Base-by-base conservation (phyloP, 2,329 filamentous ascomycete species). In the Periconia sp. region DNA sequence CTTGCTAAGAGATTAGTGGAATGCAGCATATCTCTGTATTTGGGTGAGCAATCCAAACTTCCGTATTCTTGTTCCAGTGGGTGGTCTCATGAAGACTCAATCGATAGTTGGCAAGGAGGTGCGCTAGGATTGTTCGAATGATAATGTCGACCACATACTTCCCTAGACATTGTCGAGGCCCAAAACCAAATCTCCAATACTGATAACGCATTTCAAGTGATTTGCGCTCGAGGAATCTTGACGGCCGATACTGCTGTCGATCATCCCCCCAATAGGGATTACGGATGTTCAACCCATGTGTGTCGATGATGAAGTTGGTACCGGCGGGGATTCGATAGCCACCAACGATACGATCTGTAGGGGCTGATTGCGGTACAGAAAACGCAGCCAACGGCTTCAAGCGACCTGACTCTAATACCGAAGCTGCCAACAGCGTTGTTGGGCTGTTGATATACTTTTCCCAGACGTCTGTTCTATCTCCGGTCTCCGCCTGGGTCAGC, bases 131-230 rank as follows among this genome's bases (percentile, higher is more conserved):
- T 10, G 22, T 16, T 13, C 31, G 22, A 10, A 54, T 46, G 24
- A 52, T 47, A 6, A 54, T 18, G 34, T 76, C 73, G 3, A 66
- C 70, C 1, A 73, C 50, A 45, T 70, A 66, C 47, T 70, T 72
- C 0, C 74, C 74, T 53, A 78, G 46, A 42, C 75, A 78, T 41
- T 71, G 64, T 19, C 73, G 52, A 0, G 73, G 58, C 10, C 74
- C 74, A 44, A 76, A 77, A 0, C 74, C 74, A 52, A 75, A 78
- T 3, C 73, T 59, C 74, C 73, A 76, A 32, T 66, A 70, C 3
- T 64, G 48, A 49, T 76, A 76, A 9, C 74, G 48, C 10, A 54
- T 25, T 19, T 59, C 46, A n/a, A 23, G 30, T 12, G 53, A 40
- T 16, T 34, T 42, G 5, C 32, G 50, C 39, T 42, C 32, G 1